These are phyloP conservation scores for Argentina anserina DNA, from an alignment of 306 rosid species.

Conservation along the genomic window DNA sequence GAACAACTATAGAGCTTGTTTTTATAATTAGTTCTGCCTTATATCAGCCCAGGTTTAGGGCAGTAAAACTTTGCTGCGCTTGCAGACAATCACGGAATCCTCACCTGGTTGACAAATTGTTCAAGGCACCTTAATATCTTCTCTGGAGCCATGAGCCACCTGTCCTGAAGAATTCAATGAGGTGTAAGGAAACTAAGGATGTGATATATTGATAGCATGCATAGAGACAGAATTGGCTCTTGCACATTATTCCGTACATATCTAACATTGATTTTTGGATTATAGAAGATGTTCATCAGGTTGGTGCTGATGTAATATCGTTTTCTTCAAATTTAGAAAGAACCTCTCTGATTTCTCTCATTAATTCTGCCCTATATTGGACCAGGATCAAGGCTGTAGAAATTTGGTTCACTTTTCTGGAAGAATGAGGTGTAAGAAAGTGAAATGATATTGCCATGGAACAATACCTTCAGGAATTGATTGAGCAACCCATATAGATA, in stretches of 20 bases:
- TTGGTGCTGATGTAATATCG: neutral
- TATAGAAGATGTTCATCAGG: neutral
- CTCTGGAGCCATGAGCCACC: constrained; percentile 17
- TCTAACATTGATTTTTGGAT: neutral
- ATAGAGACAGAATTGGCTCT: constrained; percentile 20
- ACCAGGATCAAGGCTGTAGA: neutral
- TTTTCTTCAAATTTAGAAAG: neutral
- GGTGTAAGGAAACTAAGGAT: constrained; percentile 13
- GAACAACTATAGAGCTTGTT: neutral
- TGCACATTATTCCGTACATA: neutral
- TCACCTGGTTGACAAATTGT: neutral
- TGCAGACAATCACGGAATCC: neutral
- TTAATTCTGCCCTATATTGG: neutral
- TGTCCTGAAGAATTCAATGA: constrained; percentile 1
- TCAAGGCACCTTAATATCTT: neutral
- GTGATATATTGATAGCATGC: constrained; percentile 2
- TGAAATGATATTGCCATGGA: constrained; percentile 1
- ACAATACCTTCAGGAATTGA: too few species aligned
- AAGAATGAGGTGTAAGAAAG: constrained; percentile 18
- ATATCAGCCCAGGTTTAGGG: neutral
- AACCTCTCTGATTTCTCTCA: neutral
- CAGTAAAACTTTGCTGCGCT: neutral
- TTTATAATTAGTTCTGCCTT: neutral
- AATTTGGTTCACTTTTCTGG: neutral
- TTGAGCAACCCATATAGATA: neutral